phyloP scores from a whole-genome alignment of 164 flowering plant genomes.

The Stephania yunnanensis region DNA sequence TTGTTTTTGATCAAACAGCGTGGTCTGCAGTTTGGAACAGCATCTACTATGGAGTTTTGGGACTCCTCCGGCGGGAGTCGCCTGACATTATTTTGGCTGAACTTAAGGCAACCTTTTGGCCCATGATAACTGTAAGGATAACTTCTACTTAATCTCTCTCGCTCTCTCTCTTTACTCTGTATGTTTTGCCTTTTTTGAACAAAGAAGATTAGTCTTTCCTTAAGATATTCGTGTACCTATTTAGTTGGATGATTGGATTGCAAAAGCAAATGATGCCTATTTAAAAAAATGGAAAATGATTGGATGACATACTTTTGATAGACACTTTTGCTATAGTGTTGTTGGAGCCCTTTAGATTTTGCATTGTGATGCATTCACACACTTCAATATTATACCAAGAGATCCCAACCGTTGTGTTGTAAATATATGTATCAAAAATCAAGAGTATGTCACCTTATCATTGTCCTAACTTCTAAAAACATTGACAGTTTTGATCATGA shows the following conservation, averaged over 20 bases:
- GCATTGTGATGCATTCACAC: too few species aligned
- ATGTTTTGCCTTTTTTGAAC: background rate
- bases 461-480: too few species aligned
- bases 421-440: too few species aligned
- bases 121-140: conserved; percentile 77
- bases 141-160: background rate
- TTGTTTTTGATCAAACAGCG: conserved; percentile 79
- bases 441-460: too few species aligned
- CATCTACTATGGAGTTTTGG: conserved; percentile 64
- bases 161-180: background rate
- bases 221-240: background rate
- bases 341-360: too few species aligned
- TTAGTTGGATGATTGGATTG: background rate
- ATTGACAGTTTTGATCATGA: background rate
- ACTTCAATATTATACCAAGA: too few species aligned
- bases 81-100: conserved; percentile 47
- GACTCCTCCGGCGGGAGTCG: conserved; percentile 68
- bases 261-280: background rate
- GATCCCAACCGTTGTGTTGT: too few species aligned
- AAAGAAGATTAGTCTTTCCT: background rate
- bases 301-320: too few species aligned
- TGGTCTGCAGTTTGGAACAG: conserved; percentile 95
- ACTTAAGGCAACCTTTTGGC: conserved; percentile 69
- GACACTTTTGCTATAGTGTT: too few species aligned
- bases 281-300: background rate